Conservation (phyloP, 257 asterid genomes). For the Anisodus tanguticus region DNA sequence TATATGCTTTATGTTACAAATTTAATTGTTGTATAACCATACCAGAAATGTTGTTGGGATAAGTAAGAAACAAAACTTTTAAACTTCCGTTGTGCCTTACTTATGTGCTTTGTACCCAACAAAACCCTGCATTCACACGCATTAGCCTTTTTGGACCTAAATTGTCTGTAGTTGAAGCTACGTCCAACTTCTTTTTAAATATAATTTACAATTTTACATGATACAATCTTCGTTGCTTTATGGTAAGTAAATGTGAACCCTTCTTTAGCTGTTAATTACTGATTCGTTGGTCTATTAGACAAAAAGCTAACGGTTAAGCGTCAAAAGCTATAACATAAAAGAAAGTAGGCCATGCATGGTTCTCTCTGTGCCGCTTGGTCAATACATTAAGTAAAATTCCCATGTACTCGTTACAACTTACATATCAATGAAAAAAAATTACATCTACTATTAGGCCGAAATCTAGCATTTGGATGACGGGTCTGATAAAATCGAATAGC, state of each 20-base stretch:
- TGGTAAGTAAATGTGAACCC: conserved; percentile 20
- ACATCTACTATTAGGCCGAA: too few relatives aligned
- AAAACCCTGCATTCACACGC: too few relatives aligned
- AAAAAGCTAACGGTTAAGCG: background rate
- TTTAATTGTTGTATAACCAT: too few relatives aligned
- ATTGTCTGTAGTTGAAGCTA: too few relatives aligned
- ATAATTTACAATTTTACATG: background rate
- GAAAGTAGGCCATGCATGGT: background rate
- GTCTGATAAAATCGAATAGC: background rate
- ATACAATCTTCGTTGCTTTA: background rate
- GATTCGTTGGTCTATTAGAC: background rate
- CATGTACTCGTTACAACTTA: background rate
- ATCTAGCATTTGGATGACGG: background rate
- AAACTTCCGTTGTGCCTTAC: too few relatives aligned
- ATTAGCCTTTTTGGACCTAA: too few relatives aligned
- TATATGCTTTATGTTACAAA: too few relatives aligned
- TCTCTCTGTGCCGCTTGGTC: background rate
- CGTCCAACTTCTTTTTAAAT: background rate
- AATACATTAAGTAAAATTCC: background rate
- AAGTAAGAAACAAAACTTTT: too few relatives aligned
- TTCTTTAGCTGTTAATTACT: background rate
- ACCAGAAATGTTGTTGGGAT: too few relatives aligned
- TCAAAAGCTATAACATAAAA: background rate
- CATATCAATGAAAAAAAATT: too few relatives aligned
- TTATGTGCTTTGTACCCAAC: too few relatives aligned